Base-by-base conservation (phyloP, 2,329 filamentous ascomycete species). In the Sclerotinia glacialis region DNA sequence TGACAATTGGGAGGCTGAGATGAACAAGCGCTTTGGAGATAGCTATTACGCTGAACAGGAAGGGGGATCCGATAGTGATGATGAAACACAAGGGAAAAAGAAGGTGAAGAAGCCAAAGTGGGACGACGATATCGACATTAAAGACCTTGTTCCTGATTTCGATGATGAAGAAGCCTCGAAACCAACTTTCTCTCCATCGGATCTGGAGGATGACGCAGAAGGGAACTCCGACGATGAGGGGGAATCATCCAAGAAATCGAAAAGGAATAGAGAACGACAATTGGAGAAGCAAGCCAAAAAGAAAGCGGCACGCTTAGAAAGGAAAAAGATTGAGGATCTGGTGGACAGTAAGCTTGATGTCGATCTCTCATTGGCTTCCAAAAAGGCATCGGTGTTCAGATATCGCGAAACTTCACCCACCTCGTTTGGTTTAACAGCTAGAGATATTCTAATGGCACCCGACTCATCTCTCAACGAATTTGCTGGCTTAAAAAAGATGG, bases 61-160 rank as follows among this genome's bases (percentile, higher is more conserved):
- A 16, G 83, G 80, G 70, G 89, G 84, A 23, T 86, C 89, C 31
- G 83, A 85, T 1, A 89, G 87, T 21, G 80, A 83, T n/a, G 85
- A 83, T 8, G 79, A 77, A 3, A 82, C 78, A 9, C 80, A 76
- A n/a, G 82, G 79, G 26, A 70, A 65, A 63, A 87, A 86, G 76
- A 83, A 83, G 70, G 79, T 85, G 12, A 92, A 91, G 83, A 96
- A 96, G 80, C 92, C 92, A 12, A 91, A 87, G 69, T 99, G 94
- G 90, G 92, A 97, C 73, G 93, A 98, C 74, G 95, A 99, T 76
- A 97, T 99, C 73, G 93, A 98, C 76, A 98, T 99, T 80, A 92
- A 90, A 69, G 94, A 97, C 77, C 83, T 97, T 61, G 81, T 97
- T 37, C 93, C 92, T 1, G 92, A 96, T 69, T 97, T 96, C 75